Base-by-base conservation (phyloP, 768 basidiomycete genomes). In the Ramaria rubella region DNA sequence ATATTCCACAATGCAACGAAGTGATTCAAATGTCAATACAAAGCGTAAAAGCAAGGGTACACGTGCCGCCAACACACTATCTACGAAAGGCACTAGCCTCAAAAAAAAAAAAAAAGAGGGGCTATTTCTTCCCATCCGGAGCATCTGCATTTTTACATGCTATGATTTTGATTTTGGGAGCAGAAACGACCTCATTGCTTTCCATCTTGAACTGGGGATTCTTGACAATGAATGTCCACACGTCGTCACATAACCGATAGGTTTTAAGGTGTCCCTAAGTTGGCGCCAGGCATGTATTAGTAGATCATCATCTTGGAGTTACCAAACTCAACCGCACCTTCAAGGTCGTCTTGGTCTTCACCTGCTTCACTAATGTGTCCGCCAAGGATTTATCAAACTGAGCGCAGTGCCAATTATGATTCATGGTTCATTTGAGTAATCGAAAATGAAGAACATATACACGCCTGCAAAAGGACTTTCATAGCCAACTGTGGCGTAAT, bases 401-500 rank as follows among this genome's bases (percentile, higher is more conserved):
- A 27, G 55, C 33, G 38, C n/a, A 2, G 21, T 23, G 19, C 27
- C 15, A n/a, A 34, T 40, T 15, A 36, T 38, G 30, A 48, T 44
- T 8, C 33, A 21, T 33, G 34, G 57, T 21, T 30, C 38, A 8
- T 34, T 14, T 1, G 34, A 29, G 27, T 24, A 17, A 21, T 19
- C 8, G 17, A 48, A 9, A 19, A 24, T 15, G 15, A 14, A 26
- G 19, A n/a, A 23, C 15, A 43, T 31, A 50, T 36, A 60, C 64
- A 60, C 63, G 96, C 95, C 90, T 97, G 95, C 67, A 89, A 87
- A 58, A 98, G 73, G n/a, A 96, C 92, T 72, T 95, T 91, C 87
- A 97, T 92, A n/a, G 95, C 96, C 63, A 98, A 71, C 73, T 98
- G 95, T 12, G 95, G 95, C 19, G 94, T 95, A 65, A 99, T 99